Evolutionary conservation across 345 rosid genomes (phyloP), one percentile per base, ranked within the genome.

Genomic region (Populus ilicifolia): DNA sequence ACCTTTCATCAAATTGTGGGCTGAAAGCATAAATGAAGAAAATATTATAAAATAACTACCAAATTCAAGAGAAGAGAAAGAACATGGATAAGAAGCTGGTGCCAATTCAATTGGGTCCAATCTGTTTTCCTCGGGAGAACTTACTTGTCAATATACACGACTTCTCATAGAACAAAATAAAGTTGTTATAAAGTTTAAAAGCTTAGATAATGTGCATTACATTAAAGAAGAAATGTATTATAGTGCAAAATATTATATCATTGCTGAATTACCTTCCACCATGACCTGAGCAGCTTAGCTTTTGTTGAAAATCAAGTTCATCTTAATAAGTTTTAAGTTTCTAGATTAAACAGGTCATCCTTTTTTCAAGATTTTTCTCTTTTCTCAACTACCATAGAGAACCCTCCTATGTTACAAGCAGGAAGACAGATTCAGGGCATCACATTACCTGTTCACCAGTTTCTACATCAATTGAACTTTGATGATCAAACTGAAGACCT

Each of bases 391-490:
- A 12, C 54, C 35, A 43, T 13, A 52, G 36, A 20, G 54, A 52
- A 52, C 29, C 44, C 56, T 56, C 36, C 46, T 21, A 12, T n/a
- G 30, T 62, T 72, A 36, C 39, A 25, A 70, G 20, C 39, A 25
- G 67, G 44, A 39, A 38, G 13, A 73, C 33, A 77, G 65, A 62
- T 30, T 52, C n/a, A 75, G 23, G 71, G 61, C 62, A 64, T 79
- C 61, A 29, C 16, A 64, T 78, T 85, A 96, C 98, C 98, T 93
- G 99, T 82, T 96, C 99, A 79, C 99, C 98, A 1, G 96, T 92
- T 85, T 90, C 94, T 82, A 90, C 76, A 81, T 96, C 96, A 78
- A 92, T 89, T 43, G 96, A 80, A 77, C 89, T 83, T 81, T 90
- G 94, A 75, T 86, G 93, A 62, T 93, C 98, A 77, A 96, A 96